Base-by-base conservation (phyloP, 2,329 filamentous ascomycete genomes). In the Fusarium sp. region DNA sequence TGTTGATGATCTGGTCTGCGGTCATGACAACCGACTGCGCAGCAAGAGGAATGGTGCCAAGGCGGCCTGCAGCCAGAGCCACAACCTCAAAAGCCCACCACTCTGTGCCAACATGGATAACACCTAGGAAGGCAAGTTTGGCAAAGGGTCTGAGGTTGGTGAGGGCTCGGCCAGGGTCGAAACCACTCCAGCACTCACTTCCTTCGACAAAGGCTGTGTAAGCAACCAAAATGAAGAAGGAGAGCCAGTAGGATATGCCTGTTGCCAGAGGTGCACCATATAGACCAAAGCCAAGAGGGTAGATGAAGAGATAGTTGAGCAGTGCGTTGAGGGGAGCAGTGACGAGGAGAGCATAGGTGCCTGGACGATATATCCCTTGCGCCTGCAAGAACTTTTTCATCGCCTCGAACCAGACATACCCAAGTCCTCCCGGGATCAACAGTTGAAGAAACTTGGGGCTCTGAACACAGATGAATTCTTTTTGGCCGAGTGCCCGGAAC, bases 51-150 rank as follows among this genome's bases (percentile, higher is more conserved):
- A 95, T 89, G 0, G 93, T 95, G 5, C 95, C 95, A 0, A 97
- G 88, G 38, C 92, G 89, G 1, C 95, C 95, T 6, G 95, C 94
- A 2, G 93, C 94, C 0, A 97, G 88, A 1, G 94, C 94, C 2
- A 97, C 94, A 74, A 97, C 96, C 82, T 97, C 95, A 77, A 97
- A 97, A 0, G 95, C 95, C 95, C 95, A 97, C 95, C 94, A 97
- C 82, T 97, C 95, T 0, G 94, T 97, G 5, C 94, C 95, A 6
- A 97, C 93, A 73, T 97, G 95, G 5, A 97, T 84, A 47, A 97
- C 87, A 0, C 95, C 95, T 0, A 97, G 85, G 16, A 93, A 82
- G 0, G 95, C 94, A 5, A 97, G 89, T 11, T 91, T 90, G 2
- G 93, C 88, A 80, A 97, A 97, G 0, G 91, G 91, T 18, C 88